Percentiles rank a stretch among this genome's conserved stretches.
phyloP scores from a whole-genome alignment of 2,329 filamentous ascomycete genomes.

The Colletotrichum salicis region DNA sequence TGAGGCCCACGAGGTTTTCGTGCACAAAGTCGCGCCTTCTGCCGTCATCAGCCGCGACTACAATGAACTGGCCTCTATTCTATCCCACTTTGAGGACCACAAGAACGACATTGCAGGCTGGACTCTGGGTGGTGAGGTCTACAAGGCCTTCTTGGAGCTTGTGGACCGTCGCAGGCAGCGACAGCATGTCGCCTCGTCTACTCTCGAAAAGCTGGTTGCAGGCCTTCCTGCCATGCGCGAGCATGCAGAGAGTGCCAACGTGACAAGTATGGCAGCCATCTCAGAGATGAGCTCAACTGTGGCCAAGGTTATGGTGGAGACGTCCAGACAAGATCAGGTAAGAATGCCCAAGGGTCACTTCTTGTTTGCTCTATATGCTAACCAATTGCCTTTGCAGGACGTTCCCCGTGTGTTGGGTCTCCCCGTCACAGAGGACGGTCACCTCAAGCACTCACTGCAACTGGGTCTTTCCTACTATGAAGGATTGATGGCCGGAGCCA shows the following conservation, averaged over 20 bases:
- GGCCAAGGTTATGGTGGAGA: conserved; percentile 70
- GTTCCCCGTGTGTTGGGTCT: conserved; percentile 65
- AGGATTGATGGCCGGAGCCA: conserved; percentile 63
- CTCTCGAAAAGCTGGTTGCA: conserved; percentile 67
- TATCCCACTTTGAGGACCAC: conserved; percentile 76
- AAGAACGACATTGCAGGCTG: conserved; percentile 75
- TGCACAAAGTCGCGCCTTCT: conserved; percentile 81
- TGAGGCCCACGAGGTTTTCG: conserved; percentile 87
- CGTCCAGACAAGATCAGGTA: conserved; percentile 67
- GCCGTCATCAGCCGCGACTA: conserved; percentile 88
- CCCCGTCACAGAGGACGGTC: conserved; percentile 78
- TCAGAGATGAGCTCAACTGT: conserved; percentile 84
- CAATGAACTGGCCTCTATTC: conserved; percentile 72
- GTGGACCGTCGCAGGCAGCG: conserved; percentile 54
- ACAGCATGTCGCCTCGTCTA: conserved; percentile 52
- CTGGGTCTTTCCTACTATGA: conserved; percentile 76
- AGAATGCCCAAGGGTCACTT: conserved; percentile 40
- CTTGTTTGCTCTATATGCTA: conserved; percentile 24
- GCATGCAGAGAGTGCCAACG: conserved; percentile 47
- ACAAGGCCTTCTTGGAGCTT: conserved; percentile 69
- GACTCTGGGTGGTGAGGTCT: conserved; percentile 83
- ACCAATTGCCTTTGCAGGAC: conserved; percentile 48
- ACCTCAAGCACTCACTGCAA: conserved; percentile 76
- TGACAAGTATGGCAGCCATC: conserved; percentile 75
- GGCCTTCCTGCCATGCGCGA: conserved; percentile 67